Percentiles rank a stretch among this genome's conserved stretches.
phyloP scores from a whole-genome alignment of 2,329 filamentous ascomycete genomes.

The Alternaria postmessia region DNA sequence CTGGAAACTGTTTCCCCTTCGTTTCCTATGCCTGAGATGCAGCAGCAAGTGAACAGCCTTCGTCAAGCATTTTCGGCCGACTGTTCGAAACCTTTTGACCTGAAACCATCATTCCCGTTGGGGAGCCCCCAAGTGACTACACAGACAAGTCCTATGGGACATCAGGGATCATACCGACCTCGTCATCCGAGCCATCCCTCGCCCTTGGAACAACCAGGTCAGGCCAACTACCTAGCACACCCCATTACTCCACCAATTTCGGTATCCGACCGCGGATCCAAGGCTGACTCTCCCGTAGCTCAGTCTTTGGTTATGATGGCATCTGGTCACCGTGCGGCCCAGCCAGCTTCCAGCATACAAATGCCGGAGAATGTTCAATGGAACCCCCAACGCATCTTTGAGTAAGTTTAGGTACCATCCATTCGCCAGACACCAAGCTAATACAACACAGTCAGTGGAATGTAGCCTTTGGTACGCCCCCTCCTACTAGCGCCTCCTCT shows the following conservation, averaged over 20 bases:
- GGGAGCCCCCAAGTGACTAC: conserved; percentile 75
- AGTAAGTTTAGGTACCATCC: conserved; percentile 66
- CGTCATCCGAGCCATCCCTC: conserved; percentile 57
- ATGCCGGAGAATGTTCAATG: conserved; percentile 72
- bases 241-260: conserved; percentile 85
- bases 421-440: conserved; percentile 14
- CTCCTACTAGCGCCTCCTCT: conserved; percentile 52
- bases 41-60: conserved; percentile 87
- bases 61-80: conserved; percentile 92
- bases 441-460: conserved; percentile 80
- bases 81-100: conserved; percentile 80
- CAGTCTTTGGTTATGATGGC: conserved; percentile 77
- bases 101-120: conserved; percentile 88
- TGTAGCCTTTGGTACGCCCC: conserved; percentile 81
- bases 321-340: conserved; percentile 60
- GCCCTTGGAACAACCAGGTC: conserved; percentile 61
- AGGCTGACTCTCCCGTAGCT: conserved; percentile 77
- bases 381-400: conserved; percentile 89
- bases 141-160: conserved; percentile 68
- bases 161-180: conserved; percentile 59
- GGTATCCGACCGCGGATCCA: conserved; percentile 73
- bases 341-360: conserved; percentile 63
- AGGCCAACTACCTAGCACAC: conserved; percentile 72
- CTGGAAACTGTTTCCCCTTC: conserved; percentile 83
- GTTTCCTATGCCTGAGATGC: conserved; percentile 90